Evolutionary conservation across 495 filamentous ascomycete species (phyloP), one percentile per base, ranked within the genome.

Genomic region (Glonium stellatum): DNA sequence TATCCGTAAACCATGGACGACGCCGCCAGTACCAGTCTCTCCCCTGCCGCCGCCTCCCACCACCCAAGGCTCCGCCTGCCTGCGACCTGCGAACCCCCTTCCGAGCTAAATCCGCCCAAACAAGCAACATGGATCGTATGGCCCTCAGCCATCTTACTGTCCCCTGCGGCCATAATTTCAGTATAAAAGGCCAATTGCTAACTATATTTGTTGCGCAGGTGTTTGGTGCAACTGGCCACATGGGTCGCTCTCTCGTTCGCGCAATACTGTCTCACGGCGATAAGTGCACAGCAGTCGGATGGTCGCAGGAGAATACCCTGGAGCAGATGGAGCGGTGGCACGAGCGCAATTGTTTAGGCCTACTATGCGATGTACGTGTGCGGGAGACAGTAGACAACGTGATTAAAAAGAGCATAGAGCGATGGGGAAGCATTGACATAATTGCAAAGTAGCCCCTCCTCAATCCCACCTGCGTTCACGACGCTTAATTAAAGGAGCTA

Each of bases 151-250:
- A 4, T n/a, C n/a, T 18, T 35, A 21, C n/a, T 55, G 35, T 54
- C 5, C 25, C 23, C 39, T 18, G 8, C n/a, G 12, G 15, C 1
- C 52, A 18, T 18, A 39, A 12, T 4, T 51, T 4, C 12, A 13
- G 3, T 51, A 4, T 4, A n/a, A 6, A 51, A 4, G 21, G 25
- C 21, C 25, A n/a, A 12, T 9, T 25, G 18, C 57, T 42, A 27
- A 15, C 12, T 12, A 49, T 22, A 25, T 39, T 36, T 6, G 6
- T 58, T 42, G 11, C 15, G 15, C 56, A 91, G 86, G 79, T 98
- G 62, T 98, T 97, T 72, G 93, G 93, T 46, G 90, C 89, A 44
- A 97, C 91, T 4, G 93, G 93, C 54, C 93, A 98, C 67, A 95
- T 97, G 78, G 93, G 93, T 62, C 88, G 91, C 53, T 92, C 87